Base-by-base conservation (phyloP, 2,329 filamentous ascomycete species). In the Chaetothyriales sp. region DNA sequence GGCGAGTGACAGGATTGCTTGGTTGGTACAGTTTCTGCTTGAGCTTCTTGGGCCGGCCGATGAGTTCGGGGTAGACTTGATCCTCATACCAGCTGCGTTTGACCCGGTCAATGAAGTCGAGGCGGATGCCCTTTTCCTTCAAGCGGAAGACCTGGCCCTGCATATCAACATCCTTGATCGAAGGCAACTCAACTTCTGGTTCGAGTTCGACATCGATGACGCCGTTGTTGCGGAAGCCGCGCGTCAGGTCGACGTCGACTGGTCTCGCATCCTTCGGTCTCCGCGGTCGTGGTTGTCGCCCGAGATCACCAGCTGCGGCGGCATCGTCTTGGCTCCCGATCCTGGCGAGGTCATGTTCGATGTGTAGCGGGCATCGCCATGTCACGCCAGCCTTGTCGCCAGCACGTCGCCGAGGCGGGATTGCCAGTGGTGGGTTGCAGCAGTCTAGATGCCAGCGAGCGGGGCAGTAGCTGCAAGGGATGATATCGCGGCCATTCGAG, bases 391-490 rank as follows among this genome's bases (percentile, higher is more conserved):
- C 73, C 48, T 72, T 72, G 57, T 72, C 72, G 63, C 57, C 64
- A 51, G 55, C 56, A 44, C 64, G 65, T 52, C 71, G 69, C 49
- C 80, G 76, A 9, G 89, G 89, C 42, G 87, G 84, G 50, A 84
- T 80, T 32, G 88, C 80, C 62, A 89, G 70, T 32, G 90, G 89
- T 25, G 87, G 86, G 63, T 93, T 82, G 15, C 94, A 72, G 67
- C 92, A 98, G 66, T 96, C 90, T 48, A 95, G 73, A 69, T 98
- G 92, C 84, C 89, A 98, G 62, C 82, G 77, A 32, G 86, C 75
- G 10, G 78, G 74, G 67, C 90, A 98, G 61, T 77, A 79, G 66
- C 88, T 88, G 70, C 90, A 98, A 45, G 84, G 80, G 58, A 95
- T 83, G 60, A 96, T 88, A 58, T 83, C 78, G 22, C 84, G 79